Conservation (phyloP, 345 rosid genomes). For the Cardamine chenopodiifolia region DNA sequence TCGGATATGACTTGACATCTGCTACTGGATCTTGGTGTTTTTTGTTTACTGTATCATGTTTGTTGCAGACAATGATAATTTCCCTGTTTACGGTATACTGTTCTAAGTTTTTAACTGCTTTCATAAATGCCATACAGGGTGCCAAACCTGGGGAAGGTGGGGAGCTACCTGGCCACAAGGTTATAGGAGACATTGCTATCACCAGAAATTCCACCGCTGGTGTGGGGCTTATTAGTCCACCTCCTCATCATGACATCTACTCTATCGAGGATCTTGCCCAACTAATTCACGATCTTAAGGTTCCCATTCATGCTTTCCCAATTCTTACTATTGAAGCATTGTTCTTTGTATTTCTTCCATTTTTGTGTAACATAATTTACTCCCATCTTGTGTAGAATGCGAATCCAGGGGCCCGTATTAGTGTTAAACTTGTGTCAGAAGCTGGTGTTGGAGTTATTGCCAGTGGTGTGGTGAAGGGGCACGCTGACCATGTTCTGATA, state of each 20-base stretch:
- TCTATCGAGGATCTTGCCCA: constrained; percentile 99
- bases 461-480: constrained; percentile 99
- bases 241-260: constrained; percentile 99
- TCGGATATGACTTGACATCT: constrained; percentile 2
- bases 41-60: constrained; percentile 51
- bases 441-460: constrained; percentile 99
- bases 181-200: constrained; percentile 95
- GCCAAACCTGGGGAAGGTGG: constrained; percentile 99
- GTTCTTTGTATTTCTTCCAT: neutral
- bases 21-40: constrained; percentile 49
- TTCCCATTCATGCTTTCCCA: constrained; percentile 31
- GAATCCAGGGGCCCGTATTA: constrained; percentile 88
- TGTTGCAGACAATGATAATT: constrained; percentile 47
- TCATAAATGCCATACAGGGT: constrained; percentile 59
- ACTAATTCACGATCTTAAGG: constrained; percentile 98
- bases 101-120: constrained; percentile 10
- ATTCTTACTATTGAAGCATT: neutral
- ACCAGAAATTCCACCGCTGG: constrained; percentile 98
- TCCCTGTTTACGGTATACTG: constrained; percentile 31
- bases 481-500: constrained; percentile 96
- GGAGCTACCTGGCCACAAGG: constrained; percentile 99
- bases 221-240: constrained; percentile 98
- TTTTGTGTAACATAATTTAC: constrained; percentile 15
- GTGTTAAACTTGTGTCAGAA: constrained; percentile 96
- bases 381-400: constrained; percentile 60